phyloP scores from a whole-genome alignment of 2,329 filamentous ascomycete genomes.

The Aspergillus sp. region DNA sequence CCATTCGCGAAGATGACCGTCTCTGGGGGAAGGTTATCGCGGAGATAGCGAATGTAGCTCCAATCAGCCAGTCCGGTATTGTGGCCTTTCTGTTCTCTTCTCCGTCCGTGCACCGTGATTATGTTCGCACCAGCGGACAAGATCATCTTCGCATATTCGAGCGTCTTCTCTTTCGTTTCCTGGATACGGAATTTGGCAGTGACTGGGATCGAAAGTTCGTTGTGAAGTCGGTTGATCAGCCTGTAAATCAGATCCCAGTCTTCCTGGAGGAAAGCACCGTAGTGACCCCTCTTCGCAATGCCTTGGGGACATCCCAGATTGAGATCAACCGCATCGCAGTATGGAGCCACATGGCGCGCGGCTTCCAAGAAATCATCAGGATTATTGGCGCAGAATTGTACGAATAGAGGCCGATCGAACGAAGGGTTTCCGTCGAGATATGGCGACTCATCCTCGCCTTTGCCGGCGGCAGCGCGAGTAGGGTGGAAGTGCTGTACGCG shows the following conservation, averaged over 20 bases:
- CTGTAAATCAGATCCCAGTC: conserved; percentile 79
- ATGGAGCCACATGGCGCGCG: conserved; percentile 74
- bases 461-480: conserved; percentile 40
- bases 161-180: conserved; percentile 80
- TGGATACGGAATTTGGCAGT: conserved; percentile 94
- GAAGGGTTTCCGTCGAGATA: conserved; percentile 85
- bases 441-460: conserved; percentile 31
- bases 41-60: conserved; percentile 76
- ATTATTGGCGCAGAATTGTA: conserved; percentile 78
- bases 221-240: conserved; percentile 82
- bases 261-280: conserved; percentile 93
- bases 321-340: conserved; percentile 92
- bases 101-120: conserved; percentile 85
- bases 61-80: conserved; percentile 92
- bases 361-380: conserved; percentile 58
- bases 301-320: conserved; percentile 96
- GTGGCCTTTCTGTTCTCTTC: conserved; percentile 92
- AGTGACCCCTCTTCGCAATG: conserved; percentile 86
- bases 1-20: conserved; percentile 97
- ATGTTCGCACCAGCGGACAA: conserved; percentile 87
- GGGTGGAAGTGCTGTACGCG: conserved; percentile 81
- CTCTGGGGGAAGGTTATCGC: conserved; percentile 79
- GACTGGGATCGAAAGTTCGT: conserved; percentile 75
- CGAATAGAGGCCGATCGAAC: conserved; percentile 85
- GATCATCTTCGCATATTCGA: conserved; percentile 87